Evolutionary conservation across 371 early-diverging fungal genomes (phyloP).

Genomic region (Mucor velutinosus): DNA sequence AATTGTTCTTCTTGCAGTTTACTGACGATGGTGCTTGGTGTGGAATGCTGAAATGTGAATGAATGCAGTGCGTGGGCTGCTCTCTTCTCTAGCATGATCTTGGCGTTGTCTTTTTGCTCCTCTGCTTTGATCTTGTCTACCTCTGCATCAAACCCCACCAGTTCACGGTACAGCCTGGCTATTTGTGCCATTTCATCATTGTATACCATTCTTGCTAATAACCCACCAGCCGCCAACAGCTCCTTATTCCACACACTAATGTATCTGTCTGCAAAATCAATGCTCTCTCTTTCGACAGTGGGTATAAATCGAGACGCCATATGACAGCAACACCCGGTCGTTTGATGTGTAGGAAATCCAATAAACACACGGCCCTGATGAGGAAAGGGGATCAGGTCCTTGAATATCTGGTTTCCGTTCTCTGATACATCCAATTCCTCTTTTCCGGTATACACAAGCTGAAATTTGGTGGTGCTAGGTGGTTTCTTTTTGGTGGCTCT

Average conservation of each 20-base stretch:
- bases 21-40: slow-evolving; percentile 74
- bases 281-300: slow-evolving; percentile 87
- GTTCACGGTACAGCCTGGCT: slow-evolving; percentile 54
- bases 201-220: slow-evolving; percentile 76
- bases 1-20: slow-evolving; percentile 60
- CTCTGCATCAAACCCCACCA: slow-evolving; percentile 38
- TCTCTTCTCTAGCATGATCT: slow-evolving; percentile 63
- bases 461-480: slow-evolving; percentile 73
- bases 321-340: slow-evolving; percentile 85
- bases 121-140: slow-evolving; percentile 38
- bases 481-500: slow-evolving; percentile 90
- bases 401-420: slow-evolving; percentile 59
- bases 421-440: slow-evolving; percentile 81
- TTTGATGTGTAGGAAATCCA: slow-evolving; percentile 91
- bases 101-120: slow-evolving; percentile 25
- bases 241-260: slow-evolving; percentile 87
- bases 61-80: slow-evolving; percentile 73
- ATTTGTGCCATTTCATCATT: slow-evolving; percentile 76
- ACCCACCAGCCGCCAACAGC: slow-evolving; percentile 72
- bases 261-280: slow-evolving; percentile 90
- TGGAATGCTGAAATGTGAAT: slow-evolving; percentile 73
- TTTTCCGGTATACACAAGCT: slow-evolving; percentile 71
- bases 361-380: slow-evolving; percentile 89
- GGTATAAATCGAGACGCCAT: slow-evolving; percentile 89
- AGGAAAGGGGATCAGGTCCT: slow-evolving; percentile 71